These are phyloP conservation scores for Cynanchum wilfordii DNA, from an alignment of 257 asterid species.

Conservation along the genomic window DNA sequence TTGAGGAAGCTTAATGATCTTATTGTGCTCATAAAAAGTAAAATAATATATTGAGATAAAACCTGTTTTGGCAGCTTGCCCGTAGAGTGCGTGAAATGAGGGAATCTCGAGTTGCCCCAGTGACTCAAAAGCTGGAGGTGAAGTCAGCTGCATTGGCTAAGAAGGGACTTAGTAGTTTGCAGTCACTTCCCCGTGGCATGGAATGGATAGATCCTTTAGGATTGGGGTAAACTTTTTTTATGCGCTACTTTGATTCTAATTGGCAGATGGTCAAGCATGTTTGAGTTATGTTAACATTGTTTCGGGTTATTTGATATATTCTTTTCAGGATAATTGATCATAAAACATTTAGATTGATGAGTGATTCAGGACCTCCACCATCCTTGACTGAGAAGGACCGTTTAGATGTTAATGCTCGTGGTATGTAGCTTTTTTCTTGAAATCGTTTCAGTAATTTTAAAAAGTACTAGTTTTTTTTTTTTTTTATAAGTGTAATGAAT, in stretches of 20 bases:
- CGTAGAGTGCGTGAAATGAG: slow-evolving; percentile 96
- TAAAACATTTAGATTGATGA: slow-evolving; percentile 84
- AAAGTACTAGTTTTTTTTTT: not conserved
- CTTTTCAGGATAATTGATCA: slow-evolving; percentile 79
- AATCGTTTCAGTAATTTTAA: not conserved
- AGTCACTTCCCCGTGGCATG: slow-evolving; percentile 98
- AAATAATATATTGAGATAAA: slow-evolving; percentile 1
- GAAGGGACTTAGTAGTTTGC: slow-evolving; percentile 64
- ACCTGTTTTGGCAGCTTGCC: slow-evolving; percentile 51
- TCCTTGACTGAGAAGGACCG: slow-evolving; percentile 55
- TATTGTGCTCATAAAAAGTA: not conserved
- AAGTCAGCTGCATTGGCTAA: slow-evolving; percentile 46
- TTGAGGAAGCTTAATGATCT: not conserved
- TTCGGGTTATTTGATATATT: not conserved
- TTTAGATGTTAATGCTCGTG: slow-evolving; percentile 74
- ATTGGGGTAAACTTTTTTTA: slow-evolving; percentile 59
- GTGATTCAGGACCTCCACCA: slow-evolving; percentile 59
- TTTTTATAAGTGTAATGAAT: not conserved
- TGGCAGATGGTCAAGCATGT: not conserved
- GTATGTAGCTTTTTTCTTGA: slow-evolving; percentile 34
- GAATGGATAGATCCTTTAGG: slow-evolving; percentile 99
- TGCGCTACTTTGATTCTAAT: slow-evolving; percentile 11
- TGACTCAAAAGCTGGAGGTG: slow-evolving; percentile 49
- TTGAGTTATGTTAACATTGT: not conserved
- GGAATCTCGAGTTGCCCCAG: slow-evolving; percentile 73